These are phyloP conservation scores for Metarhizium robertsii DNA, from an alignment of 2,329 filamentous ascomycete genomes.

Conservation along the genomic window DNA sequence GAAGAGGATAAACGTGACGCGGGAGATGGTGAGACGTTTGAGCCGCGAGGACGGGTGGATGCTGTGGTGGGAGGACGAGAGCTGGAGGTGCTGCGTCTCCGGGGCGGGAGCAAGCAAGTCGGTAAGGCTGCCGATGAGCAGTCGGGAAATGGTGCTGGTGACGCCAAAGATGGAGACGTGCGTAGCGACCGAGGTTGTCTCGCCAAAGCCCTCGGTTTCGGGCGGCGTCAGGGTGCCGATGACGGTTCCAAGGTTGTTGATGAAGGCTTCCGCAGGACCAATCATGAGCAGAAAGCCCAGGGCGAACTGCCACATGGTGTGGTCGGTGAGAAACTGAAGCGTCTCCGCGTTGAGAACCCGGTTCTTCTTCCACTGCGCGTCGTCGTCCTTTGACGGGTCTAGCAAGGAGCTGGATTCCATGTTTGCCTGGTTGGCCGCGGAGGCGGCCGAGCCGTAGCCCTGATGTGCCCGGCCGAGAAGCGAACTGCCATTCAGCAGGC, in stretches of 20 bases:
- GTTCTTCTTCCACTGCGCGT: slow-evolving; percentile 64
- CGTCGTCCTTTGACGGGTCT: slow-evolving; percentile 32
- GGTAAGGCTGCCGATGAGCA: slow-evolving; percentile 82
- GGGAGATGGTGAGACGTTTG: slow-evolving; percentile 54
- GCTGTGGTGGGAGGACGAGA: slow-evolving; percentile 18
- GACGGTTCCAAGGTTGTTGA: slow-evolving; percentile 93
- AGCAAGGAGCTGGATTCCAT: slow-evolving; percentile 33
- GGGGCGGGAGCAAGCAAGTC: slow-evolving; percentile 71
- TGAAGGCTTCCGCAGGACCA: slow-evolving; percentile 93
- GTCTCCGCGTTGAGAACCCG: slow-evolving; percentile 92
- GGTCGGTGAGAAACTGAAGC: slow-evolving; percentile 70
- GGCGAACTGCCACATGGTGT: slow-evolving; percentile 93
- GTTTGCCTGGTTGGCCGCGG: slow-evolving; percentile 34
- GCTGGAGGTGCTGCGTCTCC: slow-evolving; percentile 47
- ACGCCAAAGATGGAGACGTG: slow-evolving; percentile 90
- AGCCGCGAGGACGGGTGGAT: slow-evolving; percentile 14
- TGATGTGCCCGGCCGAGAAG: slow-evolving; percentile 51
- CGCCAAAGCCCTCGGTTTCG: slow-evolving; percentile 28
- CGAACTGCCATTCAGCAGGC: slow-evolving; percentile 65
- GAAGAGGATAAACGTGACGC: slow-evolving; percentile 68
- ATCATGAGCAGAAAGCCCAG: slow-evolving; percentile 86
- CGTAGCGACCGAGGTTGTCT: slow-evolving; percentile 59
- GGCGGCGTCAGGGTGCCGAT: slow-evolving; percentile 74
- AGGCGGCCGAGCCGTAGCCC: slow-evolving; percentile 54
- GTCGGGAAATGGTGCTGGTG: slow-evolving; percentile 79